phyloP scores from a whole-genome alignment of 805 yeast genomes.

The Nakazawaea pomicola region DNA sequence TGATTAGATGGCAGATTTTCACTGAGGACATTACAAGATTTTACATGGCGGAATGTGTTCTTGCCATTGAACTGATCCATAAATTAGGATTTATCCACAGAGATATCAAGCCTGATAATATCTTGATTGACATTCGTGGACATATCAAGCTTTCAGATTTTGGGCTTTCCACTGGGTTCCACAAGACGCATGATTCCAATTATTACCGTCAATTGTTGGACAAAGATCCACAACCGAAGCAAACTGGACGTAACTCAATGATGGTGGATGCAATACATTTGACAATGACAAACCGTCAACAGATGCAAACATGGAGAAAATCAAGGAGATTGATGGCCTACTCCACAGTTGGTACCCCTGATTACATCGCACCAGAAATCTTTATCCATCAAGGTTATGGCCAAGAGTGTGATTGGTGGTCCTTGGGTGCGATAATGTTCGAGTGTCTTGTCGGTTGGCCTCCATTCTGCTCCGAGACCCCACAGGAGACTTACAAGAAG shows the following conservation, averaged over 20 bases:
- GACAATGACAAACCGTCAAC: constrained; percentile 92
- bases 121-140: constrained; percentile 59
- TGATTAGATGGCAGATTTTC: constrained; percentile 89
- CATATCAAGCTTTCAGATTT: constrained; percentile 66
- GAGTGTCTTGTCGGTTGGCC: constrained; percentile 98
- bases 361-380: constrained; percentile 93
- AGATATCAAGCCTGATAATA: constrained; percentile 97
- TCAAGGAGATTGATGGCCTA: constrained; percentile 90
- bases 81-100: constrained; percentile 92
- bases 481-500: constrained; percentile 89
- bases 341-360: constrained; percentile 95
- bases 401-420: constrained; percentile 98
- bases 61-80: constrained; percentile 92
- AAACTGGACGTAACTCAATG: constrained; percentile 61
- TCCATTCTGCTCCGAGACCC: constrained; percentile 92
- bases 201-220: constrained; percentile 81
- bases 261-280: constrained; percentile 92
- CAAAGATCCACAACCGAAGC: constrained; percentile 38
- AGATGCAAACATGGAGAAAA: constrained; percentile 94
- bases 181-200: constrained; percentile 84
- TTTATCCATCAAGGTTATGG: constrained; percentile 92
- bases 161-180: constrained; percentile 87
- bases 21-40: constrained; percentile 90
- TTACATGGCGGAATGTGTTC: constrained; percentile 93
- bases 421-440: constrained; percentile 92